Evolutionary conservation across 139 green algal species (phyloP), one percentile per base, ranked within the genome.

Genomic region (Closterium sp.): DNA sequence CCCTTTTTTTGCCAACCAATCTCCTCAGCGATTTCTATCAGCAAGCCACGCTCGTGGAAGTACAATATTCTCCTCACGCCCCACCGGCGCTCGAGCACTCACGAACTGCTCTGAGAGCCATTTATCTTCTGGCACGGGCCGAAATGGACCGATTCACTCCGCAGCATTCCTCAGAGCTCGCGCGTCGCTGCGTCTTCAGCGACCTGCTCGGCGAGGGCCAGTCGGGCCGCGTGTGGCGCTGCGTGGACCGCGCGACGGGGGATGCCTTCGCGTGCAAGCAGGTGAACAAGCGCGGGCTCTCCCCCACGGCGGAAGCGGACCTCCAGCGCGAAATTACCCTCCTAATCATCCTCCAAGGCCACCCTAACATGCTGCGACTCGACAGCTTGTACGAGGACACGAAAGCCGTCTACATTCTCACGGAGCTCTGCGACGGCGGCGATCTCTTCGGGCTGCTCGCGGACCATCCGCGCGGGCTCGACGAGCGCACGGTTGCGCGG

Each of bases 191-290:
- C 86, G 31, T 89, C 19, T 34, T 34, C 31, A 89, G 86, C 17
- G 86, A 34, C 86, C 13, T 89, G 19, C 86, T 89, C 13, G 86
- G 86, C 31, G 86, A 89, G 86, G 86, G 86, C 19, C 31, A 89
- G 31, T 70, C 31, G 86, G 86, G 86, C 19, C 31, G 31, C 31
- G 86, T 89, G 31, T 34, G 86, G 31, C 31, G 31, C 31, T 89
- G 86, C 86, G 86, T 31, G 17, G 86, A 89, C 31, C 86, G 86
- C 31, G 31, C 31, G 31, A 89, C 86, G 86, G 86, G 86, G 31
- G 31, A 34, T 2, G 31, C 31, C 31, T 89, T 89, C 86, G 86
- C 86, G 31, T 89, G 86, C 31, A 89, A 89, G 31, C 31, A 34
- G 31, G 31, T 89, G 31, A 34, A 24, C 19, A 89, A 89, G 21